Percentiles rank a stretch among this genome's conserved stretches.
Conservation (phyloP, 495 filamentous ascomycete species). For the Penicillium dipodomyicola region DNA sequence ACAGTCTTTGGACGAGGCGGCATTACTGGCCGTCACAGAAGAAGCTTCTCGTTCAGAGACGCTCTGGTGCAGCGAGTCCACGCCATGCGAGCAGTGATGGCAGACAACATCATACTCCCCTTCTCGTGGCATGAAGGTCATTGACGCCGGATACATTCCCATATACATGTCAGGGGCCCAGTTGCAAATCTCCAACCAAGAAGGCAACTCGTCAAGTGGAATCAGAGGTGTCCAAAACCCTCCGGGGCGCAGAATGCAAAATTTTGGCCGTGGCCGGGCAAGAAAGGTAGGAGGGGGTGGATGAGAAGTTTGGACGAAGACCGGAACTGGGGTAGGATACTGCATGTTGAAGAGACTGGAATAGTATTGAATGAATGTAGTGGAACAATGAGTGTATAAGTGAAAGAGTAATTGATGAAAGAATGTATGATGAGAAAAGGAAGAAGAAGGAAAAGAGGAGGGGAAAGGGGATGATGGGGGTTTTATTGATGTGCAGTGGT, state of each 20-base stretch:
- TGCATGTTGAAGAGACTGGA: slow-evolving; percentile 14
- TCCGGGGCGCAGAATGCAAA: slow-evolving; percentile 38
- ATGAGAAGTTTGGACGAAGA: slow-evolving; percentile 3
- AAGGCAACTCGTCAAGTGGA: slow-evolving; percentile 38
- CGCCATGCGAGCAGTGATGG: slow-evolving; percentile 29
- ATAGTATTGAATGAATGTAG: not conserved
- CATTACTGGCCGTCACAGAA: slow-evolving; percentile 3
- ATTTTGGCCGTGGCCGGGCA: slow-evolving; percentile 30
- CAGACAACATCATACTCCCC: slow-evolving; percentile 43
- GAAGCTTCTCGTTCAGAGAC: slow-evolving; percentile 25
- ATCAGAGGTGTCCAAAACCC: slow-evolving; percentile 31
- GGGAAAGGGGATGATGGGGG: not conserved
- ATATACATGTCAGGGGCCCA: slow-evolving; percentile 21
- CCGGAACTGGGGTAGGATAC: slow-evolving; percentile 2
- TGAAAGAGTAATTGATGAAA: slow-evolving; percentile 9
- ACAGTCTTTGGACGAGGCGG: slow-evolving; percentile 9
- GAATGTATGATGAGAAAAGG: slow-evolving; percentile 11
- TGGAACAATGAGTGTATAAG: slow-evolving; percentile 8
- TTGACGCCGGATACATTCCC: slow-evolving; percentile 26
- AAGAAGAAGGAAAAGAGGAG: slow-evolving; percentile 8
- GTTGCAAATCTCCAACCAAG: slow-evolving; percentile 35
- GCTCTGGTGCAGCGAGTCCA: slow-evolving; percentile 33
- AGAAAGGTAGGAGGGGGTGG: slow-evolving; percentile 5
- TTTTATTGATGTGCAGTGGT: slow-evolving; percentile 5
- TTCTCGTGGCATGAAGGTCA: slow-evolving; percentile 26